phyloP scores from a whole-genome alignment of 1,284 basidiomycete genomes.

The Gomphus bonarii region DNA sequence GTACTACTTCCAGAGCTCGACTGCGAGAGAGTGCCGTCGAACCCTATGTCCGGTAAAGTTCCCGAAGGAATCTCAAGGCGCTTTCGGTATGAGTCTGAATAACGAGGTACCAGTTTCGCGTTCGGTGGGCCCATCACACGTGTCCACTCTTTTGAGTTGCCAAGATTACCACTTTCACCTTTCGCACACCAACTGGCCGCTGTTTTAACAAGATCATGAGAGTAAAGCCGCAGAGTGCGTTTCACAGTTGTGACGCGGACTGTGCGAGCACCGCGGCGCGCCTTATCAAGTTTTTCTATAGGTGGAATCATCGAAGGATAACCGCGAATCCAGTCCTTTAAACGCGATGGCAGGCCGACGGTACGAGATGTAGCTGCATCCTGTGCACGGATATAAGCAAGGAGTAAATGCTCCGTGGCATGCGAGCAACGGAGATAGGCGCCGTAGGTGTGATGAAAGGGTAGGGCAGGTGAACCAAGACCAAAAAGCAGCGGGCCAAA shows the following conservation, averaged over 20 bases:
- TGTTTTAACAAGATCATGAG: constrained; percentile 64
- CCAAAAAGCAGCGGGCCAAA: constrained; percentile 83
- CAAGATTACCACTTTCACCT: constrained; percentile 31
- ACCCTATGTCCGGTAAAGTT: constrained; percentile 43
- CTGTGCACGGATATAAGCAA: constrained; percentile 77
- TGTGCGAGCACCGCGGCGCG: constrained; percentile 64
- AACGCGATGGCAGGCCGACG: constrained; percentile 61
- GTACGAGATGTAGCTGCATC: constrained; percentile 34
- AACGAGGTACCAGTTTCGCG: constrained; percentile 32
- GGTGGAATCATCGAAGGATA: constrained; percentile 62
- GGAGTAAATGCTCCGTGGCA: constrained; percentile 81
- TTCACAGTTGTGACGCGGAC: constrained; percentile 62
- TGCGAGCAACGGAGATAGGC: constrained; percentile 73
- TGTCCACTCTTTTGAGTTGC: constrained; percentile 61
- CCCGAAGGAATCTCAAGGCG: constrained; percentile 52
- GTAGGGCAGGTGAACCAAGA: constrained; percentile 40
- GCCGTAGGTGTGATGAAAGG: constrained; percentile 70
- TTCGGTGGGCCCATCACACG: constrained; percentile 40
- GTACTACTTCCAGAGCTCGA: not conserved
- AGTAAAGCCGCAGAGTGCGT: constrained; percentile 75
- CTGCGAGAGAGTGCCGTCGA: constrained; percentile 7
- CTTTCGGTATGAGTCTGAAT: constrained; percentile 63
- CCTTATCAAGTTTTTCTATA: constrained; percentile 23
- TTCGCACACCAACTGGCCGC: constrained; percentile 58
- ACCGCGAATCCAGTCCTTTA: constrained; percentile 80